Percentiles rank a stretch among this genome's conserved stretches.
Conservation (phyloP, 2,329 filamentous ascomycete genomes). For the Fusarium concolor region DNA sequence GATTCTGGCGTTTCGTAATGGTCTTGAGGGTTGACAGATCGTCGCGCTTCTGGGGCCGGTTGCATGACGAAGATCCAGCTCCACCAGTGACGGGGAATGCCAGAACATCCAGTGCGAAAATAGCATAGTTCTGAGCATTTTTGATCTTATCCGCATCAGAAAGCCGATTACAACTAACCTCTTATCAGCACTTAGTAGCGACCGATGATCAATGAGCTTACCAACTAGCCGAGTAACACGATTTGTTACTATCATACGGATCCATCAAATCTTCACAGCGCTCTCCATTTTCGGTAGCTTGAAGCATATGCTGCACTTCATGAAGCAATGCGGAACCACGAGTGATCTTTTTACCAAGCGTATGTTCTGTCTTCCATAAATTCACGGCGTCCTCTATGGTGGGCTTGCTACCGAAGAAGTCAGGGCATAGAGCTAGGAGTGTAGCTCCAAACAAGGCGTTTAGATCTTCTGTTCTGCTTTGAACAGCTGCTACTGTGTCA, state of each 20-base stretch:
- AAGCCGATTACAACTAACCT: background rate
- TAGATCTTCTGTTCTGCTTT: background rate
- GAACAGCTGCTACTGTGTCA: background rate
- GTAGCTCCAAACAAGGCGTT: background rate
- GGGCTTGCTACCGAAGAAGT: background rate
- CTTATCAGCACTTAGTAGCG: fast-evolving
- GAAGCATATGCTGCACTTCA: background rate
- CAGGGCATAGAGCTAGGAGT: background rate
- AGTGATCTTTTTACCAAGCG: background rate
- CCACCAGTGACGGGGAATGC: background rate
- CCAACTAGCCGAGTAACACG: background rate
- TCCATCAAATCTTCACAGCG: background rate
- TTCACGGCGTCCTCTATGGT: background rate
- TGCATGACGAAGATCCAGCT: background rate
- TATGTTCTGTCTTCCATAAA: background rate
- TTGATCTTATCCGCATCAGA: background rate
- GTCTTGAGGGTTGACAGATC: background rate
- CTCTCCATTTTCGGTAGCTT: background rate
- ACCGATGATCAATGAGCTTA: background rate
- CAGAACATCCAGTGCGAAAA: background rate
- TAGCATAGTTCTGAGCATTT: background rate
- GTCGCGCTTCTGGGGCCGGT: background rate
- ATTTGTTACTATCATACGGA: background rate
- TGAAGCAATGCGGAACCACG: background rate
- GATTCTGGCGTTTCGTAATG: background rate